These are phyloP conservation scores for Medicago arabica DNA, from an alignment of 306 rosid genomes.

Conservation along the genomic window DNA sequence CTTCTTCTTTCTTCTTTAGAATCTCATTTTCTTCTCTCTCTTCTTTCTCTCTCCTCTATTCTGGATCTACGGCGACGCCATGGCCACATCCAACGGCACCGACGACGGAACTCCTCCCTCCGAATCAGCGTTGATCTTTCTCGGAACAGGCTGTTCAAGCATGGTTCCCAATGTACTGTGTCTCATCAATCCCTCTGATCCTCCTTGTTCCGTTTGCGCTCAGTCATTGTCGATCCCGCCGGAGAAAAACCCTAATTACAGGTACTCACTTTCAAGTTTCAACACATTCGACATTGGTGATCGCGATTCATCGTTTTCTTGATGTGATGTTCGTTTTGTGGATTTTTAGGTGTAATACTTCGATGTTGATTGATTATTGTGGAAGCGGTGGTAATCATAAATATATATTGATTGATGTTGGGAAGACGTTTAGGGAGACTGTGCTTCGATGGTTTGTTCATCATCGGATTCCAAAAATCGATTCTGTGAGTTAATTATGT, in stretches of 20 bases:
- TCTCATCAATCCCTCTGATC: constrained; percentile 80
- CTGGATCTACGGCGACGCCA: constrained; percentile 41
- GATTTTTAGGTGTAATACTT: constrained; percentile 83
- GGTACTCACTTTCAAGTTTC: constrained; percentile 48
- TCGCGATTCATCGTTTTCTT: not conserved
- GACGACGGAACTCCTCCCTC: constrained; percentile 38
- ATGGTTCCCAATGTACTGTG: constrained; percentile 82
- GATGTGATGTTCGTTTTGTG: constrained; percentile 4
- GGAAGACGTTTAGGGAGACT: constrained; percentile 92
- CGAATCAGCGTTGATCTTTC: constrained; percentile 81
- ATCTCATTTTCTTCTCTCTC: not conserved
- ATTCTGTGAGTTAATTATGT: constrained; percentile 71
- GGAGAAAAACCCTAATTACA: constrained; percentile 81
- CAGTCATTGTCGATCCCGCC: constrained; percentile 73
- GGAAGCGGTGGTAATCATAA: constrained; percentile 58
- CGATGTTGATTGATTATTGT: constrained; percentile 84
- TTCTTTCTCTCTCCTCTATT: constrained; percentile 3
- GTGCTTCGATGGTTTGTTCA: constrained; percentile 91
- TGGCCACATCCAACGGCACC: constrained; percentile 60
- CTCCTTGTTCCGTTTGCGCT: constrained; percentile 79
- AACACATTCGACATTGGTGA: not conserved
- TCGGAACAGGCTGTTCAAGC: constrained; percentile 95
- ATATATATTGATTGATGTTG: constrained; percentile 84
- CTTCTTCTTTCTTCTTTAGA: not conserved
- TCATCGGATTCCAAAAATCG: constrained; percentile 82